phyloP scores from a whole-genome alignment of 2,329 filamentous ascomycete species.

The Trichoderma lentiforme region DNA sequence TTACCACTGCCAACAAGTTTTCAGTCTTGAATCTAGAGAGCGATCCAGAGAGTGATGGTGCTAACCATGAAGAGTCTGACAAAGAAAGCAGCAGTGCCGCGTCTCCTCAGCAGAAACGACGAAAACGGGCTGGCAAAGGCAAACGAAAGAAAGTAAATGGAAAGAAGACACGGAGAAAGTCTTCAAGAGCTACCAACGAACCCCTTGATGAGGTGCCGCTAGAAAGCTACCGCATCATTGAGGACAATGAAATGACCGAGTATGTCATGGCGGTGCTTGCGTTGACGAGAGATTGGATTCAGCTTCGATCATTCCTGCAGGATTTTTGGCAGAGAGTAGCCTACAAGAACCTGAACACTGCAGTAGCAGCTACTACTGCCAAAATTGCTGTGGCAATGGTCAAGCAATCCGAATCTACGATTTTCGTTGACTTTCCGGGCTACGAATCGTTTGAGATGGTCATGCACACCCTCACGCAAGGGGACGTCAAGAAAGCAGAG shows the following conservation, averaged over 20 bases:
- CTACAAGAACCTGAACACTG: conserved; percentile 43
- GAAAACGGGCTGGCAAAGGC: neutral
- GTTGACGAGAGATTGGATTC: conserved; percentile 35
- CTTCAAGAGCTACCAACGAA: conserved; percentile 18
- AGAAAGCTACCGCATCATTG: conserved; percentile 43
- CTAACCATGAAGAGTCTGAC: neutral
- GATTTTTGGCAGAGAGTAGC: conserved; percentile 42
- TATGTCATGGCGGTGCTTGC: conserved; percentile 44
- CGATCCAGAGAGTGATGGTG: conserved; percentile 14
- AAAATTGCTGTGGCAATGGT: conserved; percentile 42
- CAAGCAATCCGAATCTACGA: conserved; percentile 34
- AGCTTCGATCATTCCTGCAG: conserved; percentile 40
- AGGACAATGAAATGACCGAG: conserved; percentile 37
- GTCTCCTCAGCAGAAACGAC: neutral
- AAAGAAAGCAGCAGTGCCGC: neutral
- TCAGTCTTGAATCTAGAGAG: conserved; percentile 13
- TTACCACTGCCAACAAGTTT: conserved; percentile 21
- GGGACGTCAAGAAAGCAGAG: conserved; percentile 32
- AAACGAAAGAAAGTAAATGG: conserved; percentile 21
- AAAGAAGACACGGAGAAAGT: conserved; percentile 13
- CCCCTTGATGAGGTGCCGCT: conserved; percentile 38
- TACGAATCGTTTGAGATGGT: conserved; percentile 43
- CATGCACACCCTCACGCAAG: conserved; percentile 39
- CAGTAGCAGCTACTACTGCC: conserved; percentile 42
- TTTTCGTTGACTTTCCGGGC: conserved; percentile 46